Evolutionary conservation across 495 filamentous ascomycete genomes (phyloP), one percentile per base, ranked within the genome.

Genomic region (Baudoinia panamericana): DNA sequence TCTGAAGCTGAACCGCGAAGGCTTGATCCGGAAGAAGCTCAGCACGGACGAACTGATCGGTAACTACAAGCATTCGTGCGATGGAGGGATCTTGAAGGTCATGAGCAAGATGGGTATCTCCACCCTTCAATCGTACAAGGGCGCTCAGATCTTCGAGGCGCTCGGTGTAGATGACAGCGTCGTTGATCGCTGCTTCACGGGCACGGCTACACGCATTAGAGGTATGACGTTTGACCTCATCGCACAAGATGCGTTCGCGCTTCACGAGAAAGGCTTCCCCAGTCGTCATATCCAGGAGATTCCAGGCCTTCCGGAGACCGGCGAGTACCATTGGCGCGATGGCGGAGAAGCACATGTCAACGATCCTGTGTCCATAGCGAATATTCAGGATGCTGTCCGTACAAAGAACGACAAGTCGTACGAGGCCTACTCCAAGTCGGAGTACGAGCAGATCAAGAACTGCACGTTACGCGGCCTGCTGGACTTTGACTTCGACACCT

Each of bases 101-200:
- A 99, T 99, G 90, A 93, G 84, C 64, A 99, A 99, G 70, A 99
- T 99, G 90, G 90, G 90, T 64, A 99, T 99, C 52, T 99, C 90
- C 9, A 99, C 90, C 31, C 67, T 99, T 30, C 84, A 90, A 59
- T 92, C 83, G 52, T 99, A 99, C 70, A 99, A 99, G 68, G 90
- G 90, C 59, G 90, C 90, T 39, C 90, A 99, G 66, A 99, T 99
- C 50, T 99, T 96, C 49, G 90, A 99, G 58, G 90, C 92, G n/a
- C 78, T 99, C 30, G 90, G 90, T 61, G 78, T 99, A 22, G 90
- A 96, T 55, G 88, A 94, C 57, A 73, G 71, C 9, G 90, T 99
- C 38, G 88, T 99, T 36, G 88, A 99, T 59, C 79, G 84, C 39
- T 96, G 90, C 66, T 99, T 99, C 62, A 79, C 80, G 46, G 90